These are phyloP conservation scores for Neotropicomus parvogracilis DNA, from an alignment of 1,284 basidiomycete species.

Conservation along the genomic window DNA sequence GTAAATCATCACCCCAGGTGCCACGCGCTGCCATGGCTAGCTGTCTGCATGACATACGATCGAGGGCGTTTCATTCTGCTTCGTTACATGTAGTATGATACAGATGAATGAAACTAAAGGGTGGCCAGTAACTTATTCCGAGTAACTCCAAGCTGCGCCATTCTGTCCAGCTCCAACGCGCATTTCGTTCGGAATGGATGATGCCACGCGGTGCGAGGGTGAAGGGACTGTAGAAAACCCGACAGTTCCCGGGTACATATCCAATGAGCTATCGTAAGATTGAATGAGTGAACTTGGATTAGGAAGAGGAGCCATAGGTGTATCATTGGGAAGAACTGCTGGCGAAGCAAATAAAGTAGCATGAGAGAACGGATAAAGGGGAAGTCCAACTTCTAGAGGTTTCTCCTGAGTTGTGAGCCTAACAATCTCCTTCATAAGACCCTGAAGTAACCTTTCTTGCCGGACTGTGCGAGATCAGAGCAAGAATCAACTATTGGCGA, in stretches of 20 bases:
- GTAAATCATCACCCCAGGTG: background rate
- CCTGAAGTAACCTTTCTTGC: slow-evolving; percentile 76
- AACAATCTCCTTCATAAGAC: slow-evolving; percentile 80
- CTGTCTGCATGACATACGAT: background rate
- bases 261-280: slow-evolving; percentile 8
- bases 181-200: slow-evolving; percentile 11
- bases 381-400: slow-evolving; percentile 71
- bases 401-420: slow-evolving; percentile 72
- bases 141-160: slow-evolving; percentile 13
- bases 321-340: slow-evolving; percentile 16
- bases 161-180: slow-evolving; percentile 6
- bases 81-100: slow-evolving; percentile 10
- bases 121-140: slow-evolving; percentile 6
- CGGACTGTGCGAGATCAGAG: slow-evolving; percentile 47
- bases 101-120: slow-evolving; percentile 3
- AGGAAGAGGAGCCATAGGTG: slow-evolving; percentile 40
- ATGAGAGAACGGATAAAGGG: slow-evolving; percentile 75
- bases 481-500: background rate
- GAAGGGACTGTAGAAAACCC: slow-evolving; percentile 4
- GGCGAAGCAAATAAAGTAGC: slow-evolving; percentile 55
- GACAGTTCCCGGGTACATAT: slow-evolving; percentile 12
- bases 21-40: background rate
- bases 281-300: slow-evolving; percentile 19
- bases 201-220: slow-evolving; percentile 7
- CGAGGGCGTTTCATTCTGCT: background rate